Evolutionary conservation across 331 rosid genomes (phyloP).

Genomic region (Saraca asoca): DNA sequence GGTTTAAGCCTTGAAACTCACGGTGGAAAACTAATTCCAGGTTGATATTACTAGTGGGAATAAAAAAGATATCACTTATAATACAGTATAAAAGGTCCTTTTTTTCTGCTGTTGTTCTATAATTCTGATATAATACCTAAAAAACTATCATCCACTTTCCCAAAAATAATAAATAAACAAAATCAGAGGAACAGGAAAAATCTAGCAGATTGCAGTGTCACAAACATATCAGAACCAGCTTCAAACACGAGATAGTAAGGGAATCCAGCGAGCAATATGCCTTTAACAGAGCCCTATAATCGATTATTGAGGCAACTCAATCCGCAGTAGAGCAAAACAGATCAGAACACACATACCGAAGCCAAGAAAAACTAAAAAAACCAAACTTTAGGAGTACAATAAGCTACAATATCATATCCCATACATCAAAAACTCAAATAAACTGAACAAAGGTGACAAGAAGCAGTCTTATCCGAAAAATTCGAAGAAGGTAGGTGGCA

Average conservation of each 20-base stretch:
- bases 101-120: neutral
- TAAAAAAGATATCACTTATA: neutral
- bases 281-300: slow-evolving; percentile 2
- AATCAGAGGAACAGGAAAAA: neutral
- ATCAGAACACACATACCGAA: slow-evolving; percentile 18
- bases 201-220: slow-evolving; percentile 6
- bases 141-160: neutral
- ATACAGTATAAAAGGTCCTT: neutral
- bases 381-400: neutral
- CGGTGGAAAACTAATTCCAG: neutral
- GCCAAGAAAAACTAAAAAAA: neutral
- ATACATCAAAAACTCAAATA: neutral
- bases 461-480: neutral
- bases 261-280: slow-evolving; percentile 25
- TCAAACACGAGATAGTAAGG: slow-evolving; percentile 16
- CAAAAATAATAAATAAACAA: neutral
- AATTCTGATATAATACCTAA: neutral
- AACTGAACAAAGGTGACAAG: neutral
- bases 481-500: slow-evolving; percentile 14
- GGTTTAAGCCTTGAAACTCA: slow-evolving; percentile 1
- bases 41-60: slow-evolving; percentile 5
- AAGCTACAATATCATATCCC: neutral
- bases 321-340: slow-evolving; percentile 5
- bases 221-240: slow-evolving; percentile 15
- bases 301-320: slow-evolving; percentile 16